Evolutionary conservation across 768 basidiomycete species (phyloP), one percentile per base, ranked within the genome.

Genomic region (Leccinum sublutescens): DNA sequence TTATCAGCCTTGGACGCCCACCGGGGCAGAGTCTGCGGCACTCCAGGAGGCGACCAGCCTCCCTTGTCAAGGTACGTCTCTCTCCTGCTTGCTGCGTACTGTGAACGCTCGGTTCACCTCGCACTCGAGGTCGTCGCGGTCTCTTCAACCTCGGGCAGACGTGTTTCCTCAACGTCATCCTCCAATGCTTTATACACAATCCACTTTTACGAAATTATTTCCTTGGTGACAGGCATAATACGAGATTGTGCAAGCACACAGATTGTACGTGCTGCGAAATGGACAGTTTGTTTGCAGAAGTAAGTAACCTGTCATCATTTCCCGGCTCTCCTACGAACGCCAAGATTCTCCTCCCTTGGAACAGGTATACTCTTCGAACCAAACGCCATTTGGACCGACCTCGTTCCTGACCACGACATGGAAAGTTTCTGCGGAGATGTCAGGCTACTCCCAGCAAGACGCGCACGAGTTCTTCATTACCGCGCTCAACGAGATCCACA

Each of bases 361-460:
- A 49, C 36, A 86, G 85, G 77, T 85, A 9, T 85, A 84, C 59
- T 83, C 84, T 5, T 77, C 81, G 4, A 85, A 84, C 61, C 71
- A 76, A 10, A 72, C 78, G 7, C 86, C 93, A 0, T 89, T 85
- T 64, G 94, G 91, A 0, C 95, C 96, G 0, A 84, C 87, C 2
- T 85, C 86, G 3, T 89, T 98, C 69, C 81, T 98, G 8, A 80
- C 87, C 14, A 87, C 89, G 27, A 91, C 89, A 34, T 98, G 95
- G 95, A 82, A 80, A 61, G 76, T 79, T 4, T 87, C 89, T 0
- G 75, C 87, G 0, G 93, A 96, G 61, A 78, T 98, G 27, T 85
- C 93, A 5, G 95, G 95, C 2, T 93, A 98, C 68, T 86, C 92
- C 0, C 96, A 98, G 71, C 96, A 96, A 68, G 95, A 98, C 61